Conservation (phyloP, 2,329 filamentous ascomycete genomes). For the Botrytis paeoniae region DNA sequence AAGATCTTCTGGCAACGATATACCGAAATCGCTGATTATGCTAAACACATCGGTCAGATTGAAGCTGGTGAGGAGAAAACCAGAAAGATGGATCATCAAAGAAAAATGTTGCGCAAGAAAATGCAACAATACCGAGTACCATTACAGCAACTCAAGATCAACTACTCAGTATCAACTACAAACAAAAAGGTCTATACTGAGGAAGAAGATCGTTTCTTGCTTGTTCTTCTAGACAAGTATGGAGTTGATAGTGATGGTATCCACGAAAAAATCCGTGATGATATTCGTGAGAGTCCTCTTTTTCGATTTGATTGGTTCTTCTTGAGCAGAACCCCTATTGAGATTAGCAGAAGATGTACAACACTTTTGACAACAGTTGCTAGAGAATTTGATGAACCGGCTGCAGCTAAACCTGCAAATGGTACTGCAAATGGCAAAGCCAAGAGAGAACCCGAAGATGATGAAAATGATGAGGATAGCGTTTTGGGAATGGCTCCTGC, state of each 20-base stretch:
- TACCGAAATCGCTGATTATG: constrained; percentile 82
- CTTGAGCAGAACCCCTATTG: constrained; percentile 86
- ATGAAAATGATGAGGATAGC: constrained; percentile 80
- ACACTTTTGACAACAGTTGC: constrained; percentile 93
- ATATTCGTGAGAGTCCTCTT: constrained; percentile 88
- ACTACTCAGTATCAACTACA: constrained; percentile 96
- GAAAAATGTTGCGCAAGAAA: constrained; percentile 91
- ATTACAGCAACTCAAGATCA: constrained; percentile 95
- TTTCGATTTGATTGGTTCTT: constrained; percentile 99
- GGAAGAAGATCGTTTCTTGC: constrained; percentile 91
- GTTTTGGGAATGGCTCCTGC: constrained; percentile 77
- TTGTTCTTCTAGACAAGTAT: constrained; percentile 89
- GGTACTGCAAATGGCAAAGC: constrained; percentile 60
- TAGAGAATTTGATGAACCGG: constrained; percentile 79
- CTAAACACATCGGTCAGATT: constrained; percentile 84
- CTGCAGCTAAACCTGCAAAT: constrained; percentile 50
- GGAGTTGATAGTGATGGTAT: constrained; percentile 88
- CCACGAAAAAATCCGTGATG: constrained; percentile 93
- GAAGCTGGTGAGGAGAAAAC: constrained; percentile 90
- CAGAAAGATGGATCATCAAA: constrained; percentile 85
- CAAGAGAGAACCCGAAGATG: constrained; percentile 75
- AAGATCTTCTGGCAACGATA: constrained; percentile 97
- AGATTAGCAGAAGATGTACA: constrained; percentile 88
- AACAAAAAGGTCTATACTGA: constrained; percentile 99
- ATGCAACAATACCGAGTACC: constrained; percentile 96